A percentile compares a stretch with the other conserved stretches of the same genome.
Evolutionary conservation across 2,329 filamentous ascomycete species (phyloP).

Genomic region (Penicillium concentricum): DNA sequence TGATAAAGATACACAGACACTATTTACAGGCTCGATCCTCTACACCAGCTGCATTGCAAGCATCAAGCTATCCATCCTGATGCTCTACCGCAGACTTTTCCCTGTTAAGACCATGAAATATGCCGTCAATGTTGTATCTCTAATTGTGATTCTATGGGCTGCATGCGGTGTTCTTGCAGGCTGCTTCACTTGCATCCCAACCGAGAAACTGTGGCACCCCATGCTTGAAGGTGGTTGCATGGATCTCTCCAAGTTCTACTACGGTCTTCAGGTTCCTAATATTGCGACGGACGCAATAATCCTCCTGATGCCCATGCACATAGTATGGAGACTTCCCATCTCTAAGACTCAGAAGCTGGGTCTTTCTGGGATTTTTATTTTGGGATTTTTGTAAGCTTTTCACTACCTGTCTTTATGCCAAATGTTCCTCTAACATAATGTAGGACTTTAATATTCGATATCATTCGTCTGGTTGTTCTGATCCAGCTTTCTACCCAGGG

Average conservation of each 20-base stretch:
- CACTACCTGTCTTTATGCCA: too few relatives aligned
- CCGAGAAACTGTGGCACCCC: constrained; percentile 26
- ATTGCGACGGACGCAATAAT: constrained; percentile 33
- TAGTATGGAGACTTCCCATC: constrained; percentile 27
- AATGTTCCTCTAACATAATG: neutral
- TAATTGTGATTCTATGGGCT: constrained; percentile 27
- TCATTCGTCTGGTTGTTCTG: constrained; percentile 27
- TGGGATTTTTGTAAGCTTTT: constrained; percentile 26
- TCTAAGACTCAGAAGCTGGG: constrained; percentile 22
- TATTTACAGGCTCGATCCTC: constrained; percentile 25
- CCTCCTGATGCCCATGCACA: constrained; percentile 26
- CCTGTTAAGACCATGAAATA: constrained; percentile 22
- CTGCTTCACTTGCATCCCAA: constrained; percentile 27
- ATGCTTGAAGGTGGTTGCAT: constrained; percentile 25
- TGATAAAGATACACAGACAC: constrained; percentile 14
- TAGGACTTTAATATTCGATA: constrained; percentile 28
- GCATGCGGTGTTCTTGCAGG: constrained; percentile 25
- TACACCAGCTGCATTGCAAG: constrained; percentile 27
- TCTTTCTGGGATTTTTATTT: constrained; percentile 28
- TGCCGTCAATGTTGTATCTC: constrained; percentile 18
- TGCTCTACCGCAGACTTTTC: constrained; percentile 30
- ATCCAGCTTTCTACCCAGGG: constrained; percentile 22
- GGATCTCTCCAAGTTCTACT: constrained; percentile 28
- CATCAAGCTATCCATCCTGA: constrained; percentile 30
- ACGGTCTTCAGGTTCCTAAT: constrained; percentile 30